Percentiles rank a stretch among this genome's conserved stretches.
phyloP scores from a whole-genome alignment of 805 yeast genomes.

The Metschnikowia borealis region DNA sequence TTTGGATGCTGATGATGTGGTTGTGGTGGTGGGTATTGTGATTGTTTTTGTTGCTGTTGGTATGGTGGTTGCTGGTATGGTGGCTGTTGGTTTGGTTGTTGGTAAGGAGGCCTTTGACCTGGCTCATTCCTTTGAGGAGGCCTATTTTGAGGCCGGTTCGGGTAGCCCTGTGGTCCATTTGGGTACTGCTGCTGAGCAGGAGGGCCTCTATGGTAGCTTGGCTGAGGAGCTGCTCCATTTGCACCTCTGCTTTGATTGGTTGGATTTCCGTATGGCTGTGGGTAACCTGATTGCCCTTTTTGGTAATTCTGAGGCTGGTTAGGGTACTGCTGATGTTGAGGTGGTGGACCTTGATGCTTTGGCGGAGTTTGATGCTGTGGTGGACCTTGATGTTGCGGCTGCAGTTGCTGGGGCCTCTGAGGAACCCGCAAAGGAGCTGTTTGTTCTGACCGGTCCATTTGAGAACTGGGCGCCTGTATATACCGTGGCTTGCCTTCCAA shows the following conservation, averaged over 20 bases:
- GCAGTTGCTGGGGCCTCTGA: neutral
- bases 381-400: neutral
- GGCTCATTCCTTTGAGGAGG: neutral
- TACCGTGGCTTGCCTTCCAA: constrained; percentile 24
- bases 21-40: neutral
- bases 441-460: neutral
- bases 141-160: constrained; percentile 1
- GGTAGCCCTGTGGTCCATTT: neutral
- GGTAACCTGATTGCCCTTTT: neutral
- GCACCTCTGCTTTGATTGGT: neutral
- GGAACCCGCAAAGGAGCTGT: neutral
- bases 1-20: neutral
- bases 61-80: neutral
- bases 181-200: neutral
- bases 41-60: constrained; percentile 4
- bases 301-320: neutral
- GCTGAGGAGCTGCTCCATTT: neutral
- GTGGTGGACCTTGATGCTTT: neutral
- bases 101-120: no score
- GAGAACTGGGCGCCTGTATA: constrained; percentile 29
- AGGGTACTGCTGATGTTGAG: neutral
- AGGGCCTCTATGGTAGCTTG: neutral
- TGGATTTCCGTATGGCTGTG: neutral
- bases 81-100: neutral
- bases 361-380: no score